Base-by-base conservation (phyloP, 352 stramenopile species). In the Pythium catenulatum region DNA sequence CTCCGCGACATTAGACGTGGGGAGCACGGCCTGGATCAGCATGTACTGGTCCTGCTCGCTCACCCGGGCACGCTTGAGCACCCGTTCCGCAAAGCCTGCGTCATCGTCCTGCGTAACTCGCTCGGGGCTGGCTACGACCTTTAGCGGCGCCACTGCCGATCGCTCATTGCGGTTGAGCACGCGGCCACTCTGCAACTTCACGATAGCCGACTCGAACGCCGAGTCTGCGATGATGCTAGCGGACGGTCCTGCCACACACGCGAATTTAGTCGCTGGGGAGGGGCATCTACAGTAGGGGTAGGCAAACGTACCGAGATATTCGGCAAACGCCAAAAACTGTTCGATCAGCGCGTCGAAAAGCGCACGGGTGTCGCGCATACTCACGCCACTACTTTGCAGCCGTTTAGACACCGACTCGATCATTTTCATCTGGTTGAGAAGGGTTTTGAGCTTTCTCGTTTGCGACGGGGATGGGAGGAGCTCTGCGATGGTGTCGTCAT, bases 371-470 rank as follows among this genome's bases (percentile, higher is more conserved):
- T 83, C 63, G 21, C 63, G 34, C 25, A 83, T 59, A 4, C 50
- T 61, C 7, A 76, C 41, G 23, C 1, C 34, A 2, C 54, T 25
- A 2, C 14, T 3, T 50, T 83, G 73, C 1, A 87, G 21, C 1
- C 50, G 0, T 37, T 84, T 84, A 25, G 54, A 81, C 0, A 88
- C 82, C 2, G 61, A 84, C 39, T 88, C 65, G 4, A 84, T n/a
- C 1, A 32, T 41, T 8, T 37, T 48, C 1, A 88, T 25, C 6
- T 88, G 27, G 21, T 69, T 39, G 4, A 82, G n/a, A 11, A 84
- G 48, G 0, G 30, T 13, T 15, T 46, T 56, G 30, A 86, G 58
- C 13, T 43, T 58, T n/a, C 75, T 80, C 11, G 32, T 74, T 48
- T 21, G 45, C 3, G 34, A 37, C 0, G 65, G 21, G 0, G 74